These are phyloP conservation scores for Penicillium goetzii DNA, from an alignment of 495 filamentous ascomycete species.

Conservation along the genomic window DNA sequence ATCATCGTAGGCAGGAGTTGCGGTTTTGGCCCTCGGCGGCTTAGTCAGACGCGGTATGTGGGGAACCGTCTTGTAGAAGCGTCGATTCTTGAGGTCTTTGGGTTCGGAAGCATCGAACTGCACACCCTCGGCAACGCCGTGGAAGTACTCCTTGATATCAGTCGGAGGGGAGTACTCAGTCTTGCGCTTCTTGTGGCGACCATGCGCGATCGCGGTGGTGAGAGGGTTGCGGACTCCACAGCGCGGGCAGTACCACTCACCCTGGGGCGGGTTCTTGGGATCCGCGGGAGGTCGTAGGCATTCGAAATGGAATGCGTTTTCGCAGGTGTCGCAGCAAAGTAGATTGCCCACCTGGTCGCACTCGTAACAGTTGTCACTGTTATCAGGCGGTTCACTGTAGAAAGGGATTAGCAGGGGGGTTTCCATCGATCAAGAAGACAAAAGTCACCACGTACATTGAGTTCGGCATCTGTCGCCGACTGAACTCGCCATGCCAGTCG, in stretches of 20 bases:
- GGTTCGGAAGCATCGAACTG: constrained; percentile 15
- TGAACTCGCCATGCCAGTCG: constrained; percentile 18
- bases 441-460: constrained; percentile 22
- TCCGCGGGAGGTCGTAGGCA: constrained; percentile 82
- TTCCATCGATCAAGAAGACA: not conserved
- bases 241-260: constrained; percentile 82
- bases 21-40: constrained; percentile 15
- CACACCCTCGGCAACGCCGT: constrained; percentile 23
- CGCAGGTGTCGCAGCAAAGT: constrained; percentile 91
- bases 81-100: constrained; percentile 15
- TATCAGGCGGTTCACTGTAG: constrained; percentile 56
- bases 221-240: constrained; percentile 66
- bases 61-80: constrained; percentile 30
- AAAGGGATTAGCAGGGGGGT: constrained; percentile 16
- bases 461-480: constrained; percentile 25
- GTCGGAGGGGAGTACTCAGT: constrained; percentile 73
- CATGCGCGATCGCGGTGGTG: constrained; percentile 56
- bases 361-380: constrained; percentile 83
- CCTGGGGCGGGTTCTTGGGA: constrained; percentile 63
- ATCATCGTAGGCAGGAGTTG: constrained; percentile 27
- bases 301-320: constrained; percentile 80
- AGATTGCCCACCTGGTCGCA: constrained; percentile 83
- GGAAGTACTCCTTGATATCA: constrained; percentile 62
- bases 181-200: constrained; percentile 64
- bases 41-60: constrained; percentile 40